phyloP scores from a whole-genome alignment of 768 basidiomycete genomes.

The Trametes meyenii region DNA sequence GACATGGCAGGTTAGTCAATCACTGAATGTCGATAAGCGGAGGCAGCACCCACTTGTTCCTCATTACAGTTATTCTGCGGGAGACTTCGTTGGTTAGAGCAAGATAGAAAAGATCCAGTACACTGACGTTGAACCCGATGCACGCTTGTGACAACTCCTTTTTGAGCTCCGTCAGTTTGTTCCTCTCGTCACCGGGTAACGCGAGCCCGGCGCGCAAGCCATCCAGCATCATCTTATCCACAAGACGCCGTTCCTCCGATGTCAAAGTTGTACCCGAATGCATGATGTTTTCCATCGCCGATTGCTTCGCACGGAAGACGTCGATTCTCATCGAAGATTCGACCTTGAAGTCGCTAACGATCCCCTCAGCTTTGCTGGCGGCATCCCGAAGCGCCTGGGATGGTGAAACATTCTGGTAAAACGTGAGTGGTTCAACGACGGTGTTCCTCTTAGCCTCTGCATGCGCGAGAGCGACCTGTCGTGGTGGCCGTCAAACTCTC shows the following conservation, averaged over 20 bases:
- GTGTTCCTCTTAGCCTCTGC: slow-evolving; percentile 58
- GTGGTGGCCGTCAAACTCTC: slow-evolving; percentile 10
- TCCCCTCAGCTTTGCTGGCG: slow-evolving; percentile 69
- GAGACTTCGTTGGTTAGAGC: too few species aligned
- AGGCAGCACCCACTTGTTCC: slow-evolving; percentile 58
- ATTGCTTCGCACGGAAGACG: slow-evolving; percentile 71
- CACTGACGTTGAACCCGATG: slow-evolving; percentile 71
- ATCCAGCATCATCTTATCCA: slow-evolving; percentile 81
- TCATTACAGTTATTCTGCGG: slow-evolving; percentile 86
- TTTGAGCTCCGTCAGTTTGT: slow-evolving; percentile 60
- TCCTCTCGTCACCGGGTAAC: slow-evolving; percentile 64
- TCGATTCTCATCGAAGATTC: slow-evolving; percentile 83
- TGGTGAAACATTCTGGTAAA: slow-evolving; percentile 83
- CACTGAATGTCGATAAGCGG: too few species aligned
- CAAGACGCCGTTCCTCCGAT: slow-evolving; percentile 69
- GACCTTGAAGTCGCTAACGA: slow-evolving; percentile 68
- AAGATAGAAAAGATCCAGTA: background rate
- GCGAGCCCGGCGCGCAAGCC: slow-evolving; percentile 80
- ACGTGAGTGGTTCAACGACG: slow-evolving; percentile 60
- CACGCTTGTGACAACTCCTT: slow-evolving; percentile 78
- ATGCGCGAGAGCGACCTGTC: slow-evolving; percentile 60
- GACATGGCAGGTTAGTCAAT: background rate
- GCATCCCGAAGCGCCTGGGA: slow-evolving; percentile 77
- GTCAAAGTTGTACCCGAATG: slow-evolving; percentile 57
- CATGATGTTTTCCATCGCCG: slow-evolving; percentile 70